Conservation (phyloP, 331 rosid genomes). For the Arachis monticola region DNA sequence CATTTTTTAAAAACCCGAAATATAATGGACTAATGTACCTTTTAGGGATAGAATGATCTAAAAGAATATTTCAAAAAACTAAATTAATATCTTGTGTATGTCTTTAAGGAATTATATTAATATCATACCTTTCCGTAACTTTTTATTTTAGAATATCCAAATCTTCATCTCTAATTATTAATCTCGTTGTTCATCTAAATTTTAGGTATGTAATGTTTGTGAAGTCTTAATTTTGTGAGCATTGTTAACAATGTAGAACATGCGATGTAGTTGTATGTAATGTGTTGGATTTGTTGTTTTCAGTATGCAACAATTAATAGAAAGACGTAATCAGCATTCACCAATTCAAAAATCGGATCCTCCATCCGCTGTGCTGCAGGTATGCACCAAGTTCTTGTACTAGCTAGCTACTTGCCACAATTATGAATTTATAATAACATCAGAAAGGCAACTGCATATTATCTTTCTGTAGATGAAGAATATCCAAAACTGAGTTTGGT, state of each 20-base stretch:
- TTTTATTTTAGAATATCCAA: too few relatives aligned
- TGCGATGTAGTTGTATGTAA: not conserved
- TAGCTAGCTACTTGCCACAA: not conserved
- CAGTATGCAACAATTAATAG: conserved; percentile 45
- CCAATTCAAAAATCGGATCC: conserved; percentile 34
- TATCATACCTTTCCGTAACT: too few relatives aligned
- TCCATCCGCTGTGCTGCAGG: conserved; percentile 41
- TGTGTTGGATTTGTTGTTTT: conserved; percentile 4
- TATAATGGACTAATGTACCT: too few relatives aligned
- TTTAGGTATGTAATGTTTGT: not conserved
- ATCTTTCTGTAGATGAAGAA: not conserved
- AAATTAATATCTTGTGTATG: too few relatives aligned
- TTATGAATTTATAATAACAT: not conserved
- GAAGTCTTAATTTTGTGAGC: conserved; percentile 26
- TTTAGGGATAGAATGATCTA: too few relatives aligned
- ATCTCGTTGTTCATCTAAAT: not conserved
- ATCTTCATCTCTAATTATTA: not conserved
- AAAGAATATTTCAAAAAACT: too few relatives aligned
- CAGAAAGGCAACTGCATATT: not conserved
- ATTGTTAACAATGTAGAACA: not conserved
- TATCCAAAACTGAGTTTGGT: too few relatives aligned
- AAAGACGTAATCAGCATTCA: conserved; percentile 38
- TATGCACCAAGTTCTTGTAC: conserved; percentile 10
- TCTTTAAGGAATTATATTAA: too few relatives aligned
- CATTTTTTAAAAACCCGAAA: too few relatives aligned